A percentile compares a stretch with the other conserved stretches of the same genome.
Evolutionary conservation across 306 rosid species (phyloP).

Genomic region (Cucurbita moschata): DNA sequence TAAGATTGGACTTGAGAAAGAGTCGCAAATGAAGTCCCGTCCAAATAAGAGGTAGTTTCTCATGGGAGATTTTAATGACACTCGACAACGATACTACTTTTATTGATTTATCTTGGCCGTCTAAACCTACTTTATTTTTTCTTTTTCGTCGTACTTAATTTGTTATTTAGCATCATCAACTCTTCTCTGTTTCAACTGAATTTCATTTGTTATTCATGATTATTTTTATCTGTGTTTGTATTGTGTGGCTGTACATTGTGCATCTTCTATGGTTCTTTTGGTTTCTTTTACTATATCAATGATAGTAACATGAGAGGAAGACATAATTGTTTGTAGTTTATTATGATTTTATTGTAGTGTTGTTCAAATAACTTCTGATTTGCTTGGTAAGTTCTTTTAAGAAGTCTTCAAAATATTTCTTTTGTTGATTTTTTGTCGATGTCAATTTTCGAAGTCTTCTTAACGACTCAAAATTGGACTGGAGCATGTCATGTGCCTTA

Average conservation of each 20-base stretch:
- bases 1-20: constrained; percentile 96
- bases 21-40: constrained; percentile 71
- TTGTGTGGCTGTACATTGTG: neutral
- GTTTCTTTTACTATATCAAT: neutral
- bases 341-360: neutral
- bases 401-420: neutral
- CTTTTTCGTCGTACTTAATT: neutral
- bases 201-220: neutral
- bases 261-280: neutral
- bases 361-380: neutral
- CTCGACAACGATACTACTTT: neutral
- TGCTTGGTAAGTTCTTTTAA: neutral
- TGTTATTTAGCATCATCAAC: neutral
- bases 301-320: neutral
- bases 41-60: constrained; percentile 65
- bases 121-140: neutral
- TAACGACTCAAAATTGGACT: too few species aligned
- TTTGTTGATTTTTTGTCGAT: neutral
- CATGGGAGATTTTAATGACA: constrained; percentile 3
- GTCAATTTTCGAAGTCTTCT: neutral
- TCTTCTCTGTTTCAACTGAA: neutral
- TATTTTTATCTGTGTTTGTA: neutral
- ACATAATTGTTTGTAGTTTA: neutral
- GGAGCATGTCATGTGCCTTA: neutral
- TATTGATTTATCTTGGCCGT: constrained; percentile 5